These are phyloP conservation scores for Paraconiothyrium sp. DNA, from an alignment of 2,329 filamentous ascomycete species.

Conservation along the genomic window DNA sequence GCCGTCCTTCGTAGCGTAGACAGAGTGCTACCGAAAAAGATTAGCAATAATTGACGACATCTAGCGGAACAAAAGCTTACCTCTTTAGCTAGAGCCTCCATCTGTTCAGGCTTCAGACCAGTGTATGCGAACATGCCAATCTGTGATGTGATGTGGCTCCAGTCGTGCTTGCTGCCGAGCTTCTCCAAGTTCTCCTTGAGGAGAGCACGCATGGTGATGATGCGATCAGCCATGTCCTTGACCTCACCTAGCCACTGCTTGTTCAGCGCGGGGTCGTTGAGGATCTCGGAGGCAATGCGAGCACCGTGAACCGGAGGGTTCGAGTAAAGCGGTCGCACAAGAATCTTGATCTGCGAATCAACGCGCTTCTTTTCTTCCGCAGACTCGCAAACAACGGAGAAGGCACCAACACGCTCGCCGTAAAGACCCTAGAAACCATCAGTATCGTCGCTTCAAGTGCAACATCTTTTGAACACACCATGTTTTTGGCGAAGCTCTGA, in stretches of 20 bases:
- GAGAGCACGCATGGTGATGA: slow-evolving; percentile 96
- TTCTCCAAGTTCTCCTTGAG: slow-evolving; percentile 95
- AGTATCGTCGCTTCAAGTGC: neutral
- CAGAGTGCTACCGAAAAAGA: slow-evolving; percentile 71
- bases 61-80: slow-evolving; percentile 50
- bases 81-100: slow-evolving; percentile 90
- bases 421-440: slow-evolving; percentile 77
- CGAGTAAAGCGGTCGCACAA: slow-evolving; percentile 96
- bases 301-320: slow-evolving; percentile 98
- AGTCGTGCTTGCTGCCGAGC: slow-evolving; percentile 95
- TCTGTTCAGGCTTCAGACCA: slow-evolving; percentile 87
- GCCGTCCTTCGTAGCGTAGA: slow-evolving; percentile 95
- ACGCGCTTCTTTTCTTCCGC: slow-evolving; percentile 93
- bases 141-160: slow-evolving; percentile 95
- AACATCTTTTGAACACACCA: slow-evolving; percentile 66
- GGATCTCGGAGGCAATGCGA: slow-evolving; percentile 89
- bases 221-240: slow-evolving; percentile 98
- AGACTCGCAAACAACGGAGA: slow-evolving; percentile 87
- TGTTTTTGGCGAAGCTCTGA: slow-evolving; percentile 99
- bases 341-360: slow-evolving; percentile 97
- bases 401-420: slow-evolving; percentile 96
- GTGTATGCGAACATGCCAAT: slow-evolving; percentile 99
- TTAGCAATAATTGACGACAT: slow-evolving; percentile 20
- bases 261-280: slow-evolving; percentile 85
- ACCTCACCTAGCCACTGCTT: slow-evolving; percentile 96